A percentile compares a stretch with the other conserved stretches of the same genome.
These are phyloP conservation scores for Beauveria varroae DNA, from an alignment of 2,329 filamentous ascomycete genomes.

Conservation along the genomic window DNA sequence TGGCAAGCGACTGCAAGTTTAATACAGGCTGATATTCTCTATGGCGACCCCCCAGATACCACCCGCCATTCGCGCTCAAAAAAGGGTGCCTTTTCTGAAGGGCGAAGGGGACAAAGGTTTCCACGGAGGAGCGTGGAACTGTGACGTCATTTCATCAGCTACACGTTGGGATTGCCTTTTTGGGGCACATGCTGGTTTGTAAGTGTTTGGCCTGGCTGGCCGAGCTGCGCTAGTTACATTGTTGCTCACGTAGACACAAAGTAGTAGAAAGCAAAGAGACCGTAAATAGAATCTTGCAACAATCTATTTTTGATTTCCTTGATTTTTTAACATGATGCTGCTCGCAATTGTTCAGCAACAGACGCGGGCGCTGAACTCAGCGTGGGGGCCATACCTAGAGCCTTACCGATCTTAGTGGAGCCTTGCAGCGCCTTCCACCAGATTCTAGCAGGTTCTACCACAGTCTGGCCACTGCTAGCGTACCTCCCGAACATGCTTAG, in stretches of 20 bases:
- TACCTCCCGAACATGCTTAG: conserved; percentile 10
- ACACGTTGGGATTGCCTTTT: not conserved
- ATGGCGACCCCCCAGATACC: not conserved
- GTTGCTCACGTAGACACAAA: not conserved
- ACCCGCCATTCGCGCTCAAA: not conserved
- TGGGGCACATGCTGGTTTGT: not conserved
- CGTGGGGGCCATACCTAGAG: not conserved
- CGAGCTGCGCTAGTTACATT: not conserved
- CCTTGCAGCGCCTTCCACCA: conserved; percentile 21
- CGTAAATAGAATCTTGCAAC: not conserved
- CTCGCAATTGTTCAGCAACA: not conserved
- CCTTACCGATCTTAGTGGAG: conserved; percentile 11
- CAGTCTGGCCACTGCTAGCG: conserved; percentile 12
- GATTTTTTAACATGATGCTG: too few species aligned
- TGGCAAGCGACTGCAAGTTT: not conserved
- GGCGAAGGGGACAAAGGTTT: not conserved
- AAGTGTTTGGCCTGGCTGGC: not conserved
- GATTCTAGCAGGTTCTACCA: conserved; percentile 17
- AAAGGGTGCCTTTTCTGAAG: not conserved
- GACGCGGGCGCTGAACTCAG: not conserved
- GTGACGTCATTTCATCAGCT: not conserved
- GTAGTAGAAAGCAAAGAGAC: not conserved
- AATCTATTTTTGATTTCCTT: not conserved
- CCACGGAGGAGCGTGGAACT: not conserved
- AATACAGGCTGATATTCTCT: not conserved